Base-by-base conservation (phyloP, 2,329 filamentous ascomycete species). In the Pseudogymnoascus destructans region DNA sequence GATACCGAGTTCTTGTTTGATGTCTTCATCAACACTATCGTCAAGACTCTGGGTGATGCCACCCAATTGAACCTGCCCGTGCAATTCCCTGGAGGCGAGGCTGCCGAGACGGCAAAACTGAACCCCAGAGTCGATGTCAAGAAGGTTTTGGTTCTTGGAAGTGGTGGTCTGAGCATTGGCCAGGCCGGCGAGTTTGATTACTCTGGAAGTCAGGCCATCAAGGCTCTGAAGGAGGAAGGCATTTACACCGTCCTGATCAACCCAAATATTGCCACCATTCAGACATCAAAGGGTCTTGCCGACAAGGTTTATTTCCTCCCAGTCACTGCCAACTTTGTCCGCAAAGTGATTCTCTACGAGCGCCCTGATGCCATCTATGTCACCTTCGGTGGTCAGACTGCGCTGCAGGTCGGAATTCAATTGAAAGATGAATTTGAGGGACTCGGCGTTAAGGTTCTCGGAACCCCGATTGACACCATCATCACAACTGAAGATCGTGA, bases 251-350 rank as follows among this genome's bases (percentile, higher is more conserved):
- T 98, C 63, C 78, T 98, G 63, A 97, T 98, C 79, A 98, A 98
- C 75, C 93, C 93, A 59, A 98, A 98, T 71, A 97, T 98, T 70
- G 93, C 93, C 64, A 98, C 93, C 0, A 97, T 97, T 62, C 93
- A 98, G 72, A 98, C 93, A 3, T 97, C 93, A 57, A 96, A 96
- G 75, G 93, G 93, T 63, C 77, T 98, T 57, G 93, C 93, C 11
- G 93, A 98, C 73, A 97, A 97, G 77, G 93, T 98, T 57, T 98
- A 97, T 75, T 98, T 97, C 79, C 78, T 97, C 42, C 93, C 93
- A 0, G 93, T 98, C 70, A 97, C 91, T 61, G 87, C 92, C 60
- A 92, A 97, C 58, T 97, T 96, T 65, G 93, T 98, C 42, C 88
- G 92, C 70, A 97, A 97, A 75, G 91, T 98, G 70, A 97, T 98